phyloP scores from a whole-genome alignment of 805 yeast species.

The Metschnikowia aberdeeniae region DNA sequence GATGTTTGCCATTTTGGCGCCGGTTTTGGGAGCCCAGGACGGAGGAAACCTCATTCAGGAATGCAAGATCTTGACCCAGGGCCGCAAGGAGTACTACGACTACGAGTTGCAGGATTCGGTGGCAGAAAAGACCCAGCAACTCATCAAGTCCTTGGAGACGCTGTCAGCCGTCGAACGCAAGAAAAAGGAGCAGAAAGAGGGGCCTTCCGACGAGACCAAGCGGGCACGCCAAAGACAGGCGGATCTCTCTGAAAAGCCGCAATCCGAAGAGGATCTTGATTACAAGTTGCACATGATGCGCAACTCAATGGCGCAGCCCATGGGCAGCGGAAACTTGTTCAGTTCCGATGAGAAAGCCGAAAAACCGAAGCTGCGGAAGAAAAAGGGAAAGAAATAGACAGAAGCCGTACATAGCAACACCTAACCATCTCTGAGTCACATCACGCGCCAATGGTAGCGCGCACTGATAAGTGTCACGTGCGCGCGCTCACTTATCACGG shows the following conservation, averaged over 20 bases:
- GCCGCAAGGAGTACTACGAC: conserved; percentile 66
- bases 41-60: conserved; percentile 76
- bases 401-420: no score
- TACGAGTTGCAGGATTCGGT: conserved; percentile 55
- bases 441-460: conserved; percentile 1
- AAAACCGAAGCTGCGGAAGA: conserved; percentile 1
- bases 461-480: conserved; percentile 6
- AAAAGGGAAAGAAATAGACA: not conserved
- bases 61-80: conserved; percentile 49
- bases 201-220: conserved; percentile 17
- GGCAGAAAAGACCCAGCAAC: conserved; percentile 55
- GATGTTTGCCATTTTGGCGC: conserved; percentile 65
- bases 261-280: conserved; percentile 33
- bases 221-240: conserved; percentile 18
- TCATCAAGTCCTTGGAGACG: conserved; percentile 62
- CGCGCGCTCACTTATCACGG: conserved; percentile 3
- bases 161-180: conserved; percentile 67
- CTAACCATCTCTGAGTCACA: not conserved
- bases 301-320: conserved; percentile 19
- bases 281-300: conserved; percentile 29
- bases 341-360: not conserved
- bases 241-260: conserved; percentile 33
- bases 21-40: conserved; percentile 55
- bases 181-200: conserved; percentile 22
- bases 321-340: conserved; percentile 13